Conservation (phyloP, 495 filamentous ascomycete genomes). For the Pseudomonodictys pantanalensis region DNA sequence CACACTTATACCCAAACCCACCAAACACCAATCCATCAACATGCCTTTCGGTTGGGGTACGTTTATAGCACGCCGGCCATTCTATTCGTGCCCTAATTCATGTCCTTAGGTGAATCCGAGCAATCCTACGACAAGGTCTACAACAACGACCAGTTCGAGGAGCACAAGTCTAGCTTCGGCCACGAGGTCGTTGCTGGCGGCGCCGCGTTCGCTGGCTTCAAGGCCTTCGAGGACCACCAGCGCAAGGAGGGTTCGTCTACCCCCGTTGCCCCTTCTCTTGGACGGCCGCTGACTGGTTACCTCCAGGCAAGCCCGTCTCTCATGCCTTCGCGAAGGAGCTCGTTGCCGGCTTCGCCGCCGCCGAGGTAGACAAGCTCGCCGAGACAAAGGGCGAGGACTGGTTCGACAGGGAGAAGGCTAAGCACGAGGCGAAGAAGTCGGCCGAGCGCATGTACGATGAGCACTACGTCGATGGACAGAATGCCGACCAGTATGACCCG, state of each 20-base stretch:
- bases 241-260: conserved; percentile 60
- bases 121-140: conserved; percentile 62
- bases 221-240: conserved; percentile 74
- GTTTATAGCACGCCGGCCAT: too few species aligned
- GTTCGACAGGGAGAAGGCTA: conserved; percentile 63
- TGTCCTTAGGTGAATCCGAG: conserved; percentile 35
- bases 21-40: conserved; percentile 16
- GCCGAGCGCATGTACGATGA: conserved; percentile 52
- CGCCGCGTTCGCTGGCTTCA: conserved; percentile 77
- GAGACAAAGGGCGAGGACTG: conserved; percentile 76
- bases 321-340: conserved; percentile 78
- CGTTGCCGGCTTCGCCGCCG: conserved; percentile 66
- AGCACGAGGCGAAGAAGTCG: conserved; percentile 64
- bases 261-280: background rate
- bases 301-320: conserved; percentile 62
- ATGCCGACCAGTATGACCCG: conserved; percentile 48
- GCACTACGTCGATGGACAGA: conserved; percentile 52
- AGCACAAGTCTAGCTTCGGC: conserved; percentile 60
- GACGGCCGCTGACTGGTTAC: background rate
- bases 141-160: conserved; percentile 38
- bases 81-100: too few species aligned
- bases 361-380: conserved; percentile 73
- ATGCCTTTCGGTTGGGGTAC: conserved; percentile 43
- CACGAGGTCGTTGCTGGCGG: conserved; percentile 75
- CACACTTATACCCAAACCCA: background rate